Conservation (phyloP, 2,329 filamentous ascomycete genomes). For the Beauveria caledonica region DNA sequence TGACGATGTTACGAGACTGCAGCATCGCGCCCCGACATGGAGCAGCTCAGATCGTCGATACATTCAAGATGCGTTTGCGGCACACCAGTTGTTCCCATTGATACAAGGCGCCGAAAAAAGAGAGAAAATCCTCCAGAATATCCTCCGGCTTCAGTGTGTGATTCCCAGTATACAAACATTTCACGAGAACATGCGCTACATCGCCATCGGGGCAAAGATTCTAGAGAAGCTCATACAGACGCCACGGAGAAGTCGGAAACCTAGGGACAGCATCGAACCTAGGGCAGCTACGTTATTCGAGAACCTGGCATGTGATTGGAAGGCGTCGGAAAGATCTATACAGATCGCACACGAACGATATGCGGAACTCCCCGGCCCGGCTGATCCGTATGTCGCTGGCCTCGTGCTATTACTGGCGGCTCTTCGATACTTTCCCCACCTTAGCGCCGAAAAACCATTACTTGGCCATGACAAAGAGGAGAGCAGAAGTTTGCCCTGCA, state of each 20-base stretch:
- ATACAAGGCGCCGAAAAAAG: too few relatives aligned
- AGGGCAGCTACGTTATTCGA: neutral
- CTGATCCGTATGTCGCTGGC: neutral
- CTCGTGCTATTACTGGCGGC: neutral
- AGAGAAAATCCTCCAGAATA: too few relatives aligned
- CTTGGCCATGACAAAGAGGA: neutral
- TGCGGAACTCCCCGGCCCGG: neutral
- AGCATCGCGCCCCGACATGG: too few relatives aligned
- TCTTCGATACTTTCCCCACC: neutral
- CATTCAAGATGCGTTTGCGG: too few relatives aligned
- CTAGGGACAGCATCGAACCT: neutral
- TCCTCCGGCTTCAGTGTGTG: neutral
- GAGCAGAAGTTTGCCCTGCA: too few relatives aligned
- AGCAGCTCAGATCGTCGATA: too few relatives aligned
- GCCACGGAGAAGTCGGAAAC: neutral
- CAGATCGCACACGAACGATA: neutral
- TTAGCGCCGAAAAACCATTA: neutral
- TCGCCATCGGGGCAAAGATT: neutral
- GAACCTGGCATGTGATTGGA: neutral
- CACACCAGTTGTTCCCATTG: too few relatives aligned
- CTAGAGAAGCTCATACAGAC: neutral
- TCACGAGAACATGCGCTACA: neutral
- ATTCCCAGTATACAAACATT: neutral
- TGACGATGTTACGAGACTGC: too few relatives aligned
- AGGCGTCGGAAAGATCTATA: too few relatives aligned